Conservation (phyloP, 1,284 basidiomycete species). For the Boletus subluridellus region DNA sequence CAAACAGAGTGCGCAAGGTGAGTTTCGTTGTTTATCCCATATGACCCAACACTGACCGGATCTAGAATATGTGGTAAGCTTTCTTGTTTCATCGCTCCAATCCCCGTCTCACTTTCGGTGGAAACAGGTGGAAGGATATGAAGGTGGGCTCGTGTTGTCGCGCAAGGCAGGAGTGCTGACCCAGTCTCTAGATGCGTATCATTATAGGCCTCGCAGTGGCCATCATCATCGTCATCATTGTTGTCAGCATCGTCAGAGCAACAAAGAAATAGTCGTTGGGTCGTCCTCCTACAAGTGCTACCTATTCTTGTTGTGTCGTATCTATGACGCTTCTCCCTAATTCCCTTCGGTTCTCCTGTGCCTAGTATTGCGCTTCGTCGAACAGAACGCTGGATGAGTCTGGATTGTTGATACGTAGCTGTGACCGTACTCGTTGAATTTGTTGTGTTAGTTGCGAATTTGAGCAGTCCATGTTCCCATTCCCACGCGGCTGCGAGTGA, state of each 20-base stretch:
- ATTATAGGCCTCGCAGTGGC: conserved; percentile 85
- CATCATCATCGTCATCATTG: conserved; percentile 89
- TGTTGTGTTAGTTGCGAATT: conserved; percentile 26
- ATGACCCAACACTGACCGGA: conserved; percentile 23
- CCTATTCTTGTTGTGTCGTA: conserved; percentile 33
- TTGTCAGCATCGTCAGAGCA: conserved; percentile 87
- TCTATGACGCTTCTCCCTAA: conserved; percentile 35
- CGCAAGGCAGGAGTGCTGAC: conserved; percentile 9
- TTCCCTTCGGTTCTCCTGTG: conserved; percentile 21
- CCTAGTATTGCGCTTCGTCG: conserved; percentile 14
- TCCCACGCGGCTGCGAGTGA: conserved; percentile 23
- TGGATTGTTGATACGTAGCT: conserved; percentile 29
- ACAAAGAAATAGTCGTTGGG: conserved; percentile 44
- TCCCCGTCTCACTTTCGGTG: conserved; percentile 11
- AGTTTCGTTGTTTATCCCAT: conserved; percentile 35
- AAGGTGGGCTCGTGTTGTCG: conserved; percentile 53
- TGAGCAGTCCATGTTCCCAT: conserved; percentile 1
- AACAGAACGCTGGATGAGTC: conserved; percentile 16
- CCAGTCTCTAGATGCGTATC: conserved; percentile 68
- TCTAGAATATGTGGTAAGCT: conserved; percentile 80
- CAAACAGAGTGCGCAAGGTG: conserved; percentile 96
- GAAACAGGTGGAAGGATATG: conserved; percentile 92
- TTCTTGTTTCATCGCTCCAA: background rate
- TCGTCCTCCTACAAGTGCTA: conserved; percentile 5
- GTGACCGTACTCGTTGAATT: conserved; percentile 12